Conservation (phyloP, 106 monocot species). For the Platanthera zijinensis region DNA sequence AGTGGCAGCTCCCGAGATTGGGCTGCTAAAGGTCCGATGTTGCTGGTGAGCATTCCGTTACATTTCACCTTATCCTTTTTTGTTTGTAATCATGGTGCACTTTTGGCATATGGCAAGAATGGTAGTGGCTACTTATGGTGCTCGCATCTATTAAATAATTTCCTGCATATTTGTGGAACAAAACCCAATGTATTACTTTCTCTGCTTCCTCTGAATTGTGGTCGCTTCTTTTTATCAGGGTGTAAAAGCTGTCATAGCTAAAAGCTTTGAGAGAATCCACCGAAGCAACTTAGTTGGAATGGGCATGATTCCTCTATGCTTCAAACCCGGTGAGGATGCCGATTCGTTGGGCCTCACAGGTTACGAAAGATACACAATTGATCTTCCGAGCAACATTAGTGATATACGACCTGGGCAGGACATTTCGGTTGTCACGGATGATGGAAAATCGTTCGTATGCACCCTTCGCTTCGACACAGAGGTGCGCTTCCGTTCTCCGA, state of each 20-base stretch:
- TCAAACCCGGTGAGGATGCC: slow-evolving; percentile 72
- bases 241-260: slow-evolving; percentile 89
- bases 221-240: slow-evolving; percentile 33
- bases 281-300: slow-evolving; percentile 83
- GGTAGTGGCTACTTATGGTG: too few relatives aligned
- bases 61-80: neutral
- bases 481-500: slow-evolving; percentile 21
- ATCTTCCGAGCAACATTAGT: slow-evolving; percentile 52
- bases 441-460: slow-evolving; percentile 70
- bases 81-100: neutral
- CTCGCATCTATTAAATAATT: neutral
- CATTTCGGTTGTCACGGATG: slow-evolving; percentile 50
- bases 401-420: slow-evolving; percentile 73
- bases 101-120: neutral
- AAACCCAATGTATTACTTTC: neutral
- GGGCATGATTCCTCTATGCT: slow-evolving; percentile 84
- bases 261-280: slow-evolving; percentile 93
- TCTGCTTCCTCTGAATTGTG: neutral
- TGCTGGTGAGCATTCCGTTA: slow-evolving; percentile 31
- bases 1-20: slow-evolving; percentile 76
- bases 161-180: neutral
- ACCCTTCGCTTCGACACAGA: slow-evolving; percentile 72
- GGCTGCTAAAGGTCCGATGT: slow-evolving; percentile 78
- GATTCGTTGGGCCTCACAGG: slow-evolving; percentile 72
- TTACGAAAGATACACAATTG: slow-evolving; percentile 58